These are phyloP conservation scores for Taiozyma onychis DNA, from an alignment of 1,139 yeast genomes.

Conservation along the genomic window DNA sequence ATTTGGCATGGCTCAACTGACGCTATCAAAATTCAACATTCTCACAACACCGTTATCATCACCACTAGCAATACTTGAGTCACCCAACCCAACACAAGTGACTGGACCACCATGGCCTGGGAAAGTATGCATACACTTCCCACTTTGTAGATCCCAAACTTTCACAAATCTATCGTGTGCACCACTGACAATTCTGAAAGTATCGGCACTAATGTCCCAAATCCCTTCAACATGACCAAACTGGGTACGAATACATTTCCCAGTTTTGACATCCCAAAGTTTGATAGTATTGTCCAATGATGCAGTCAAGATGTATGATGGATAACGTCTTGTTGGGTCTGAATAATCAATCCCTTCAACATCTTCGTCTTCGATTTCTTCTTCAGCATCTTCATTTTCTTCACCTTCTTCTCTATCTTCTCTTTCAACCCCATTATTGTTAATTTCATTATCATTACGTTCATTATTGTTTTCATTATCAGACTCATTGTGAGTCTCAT, in stretches of 20 bases:
- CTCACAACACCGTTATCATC: slow-evolving; percentile 82
- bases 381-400: slow-evolving; percentile 17
- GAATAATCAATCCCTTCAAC: slow-evolving; percentile 20
- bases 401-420: slow-evolving; percentile 1
- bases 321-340: slow-evolving; percentile 36
- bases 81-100: slow-evolving; percentile 84
- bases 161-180: slow-evolving; percentile 88
- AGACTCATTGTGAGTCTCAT: slow-evolving; percentile 13
- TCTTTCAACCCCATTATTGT: slow-evolving; percentile 2
- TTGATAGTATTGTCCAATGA: slow-evolving; percentile 92
- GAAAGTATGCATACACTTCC: slow-evolving; percentile 90
- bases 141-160: slow-evolving; percentile 94
- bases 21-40: slow-evolving; percentile 68
- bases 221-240: slow-evolving; percentile 98
- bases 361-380: slow-evolving; percentile 20
- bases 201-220: slow-evolving; percentile 94
- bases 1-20: background rate
- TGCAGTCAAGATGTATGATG: slow-evolving; percentile 81
- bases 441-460: slow-evolving; percentile 1
- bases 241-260: slow-evolving; percentile 85
- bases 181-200: slow-evolving; percentile 88
- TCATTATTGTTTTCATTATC: slow-evolving; percentile 7
- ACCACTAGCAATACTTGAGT: slow-evolving; percentile 85
- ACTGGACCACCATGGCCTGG: slow-evolving; percentile 70
- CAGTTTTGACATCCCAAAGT: slow-evolving; percentile 84